Conservation (phyloP, 352 stramenopile genomes). For the Elongisporangium undulatum region DNA sequence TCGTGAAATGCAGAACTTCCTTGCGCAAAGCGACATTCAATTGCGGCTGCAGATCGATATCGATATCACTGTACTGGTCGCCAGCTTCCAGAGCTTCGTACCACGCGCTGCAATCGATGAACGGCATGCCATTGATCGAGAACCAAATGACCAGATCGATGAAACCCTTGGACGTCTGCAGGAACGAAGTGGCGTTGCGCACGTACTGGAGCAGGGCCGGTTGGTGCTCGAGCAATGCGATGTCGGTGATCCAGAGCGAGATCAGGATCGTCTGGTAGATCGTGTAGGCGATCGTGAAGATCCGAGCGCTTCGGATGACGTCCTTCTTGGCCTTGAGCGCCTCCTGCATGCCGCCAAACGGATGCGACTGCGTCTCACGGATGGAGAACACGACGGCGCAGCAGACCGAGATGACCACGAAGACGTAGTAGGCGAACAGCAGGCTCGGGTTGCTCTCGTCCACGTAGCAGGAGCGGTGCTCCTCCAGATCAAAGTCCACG, state of each 20-base stretch:
- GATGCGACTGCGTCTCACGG: slow-evolving; percentile 68
- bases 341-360: slow-evolving; percentile 71
- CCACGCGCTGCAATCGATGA: slow-evolving; percentile 22
- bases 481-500: slow-evolving; percentile 39
- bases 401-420: slow-evolving; percentile 68
- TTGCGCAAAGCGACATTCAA: slow-evolving; percentile 84
- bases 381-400: slow-evolving; percentile 58
- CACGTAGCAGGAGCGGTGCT: slow-evolving; percentile 61
- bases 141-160: slow-evolving; percentile 86
- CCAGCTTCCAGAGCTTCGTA: slow-evolving; percentile 29
- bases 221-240: slow-evolving; percentile 37
- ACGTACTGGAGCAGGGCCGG: slow-evolving; percentile 26
- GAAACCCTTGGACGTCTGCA: slow-evolving; percentile 72
- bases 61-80: slow-evolving; percentile 63
- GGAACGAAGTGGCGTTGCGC: slow-evolving; percentile 58
- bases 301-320: slow-evolving; percentile 73
- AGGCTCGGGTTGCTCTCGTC: slow-evolving; percentile 62
- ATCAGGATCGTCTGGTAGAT: slow-evolving; percentile 84
- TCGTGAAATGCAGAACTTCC: slow-evolving; percentile 88
- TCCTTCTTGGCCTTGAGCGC: slow-evolving; percentile 74
- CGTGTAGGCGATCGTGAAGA: slow-evolving; percentile 78
- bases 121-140: slow-evolving; percentile 54
- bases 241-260: slow-evolving; percentile 65
- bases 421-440: slow-evolving; percentile 70
- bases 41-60: slow-evolving; percentile 80